Evolutionary conservation across 306 rosid species (phyloP).

Genomic region (Comarum palustre): DNA sequence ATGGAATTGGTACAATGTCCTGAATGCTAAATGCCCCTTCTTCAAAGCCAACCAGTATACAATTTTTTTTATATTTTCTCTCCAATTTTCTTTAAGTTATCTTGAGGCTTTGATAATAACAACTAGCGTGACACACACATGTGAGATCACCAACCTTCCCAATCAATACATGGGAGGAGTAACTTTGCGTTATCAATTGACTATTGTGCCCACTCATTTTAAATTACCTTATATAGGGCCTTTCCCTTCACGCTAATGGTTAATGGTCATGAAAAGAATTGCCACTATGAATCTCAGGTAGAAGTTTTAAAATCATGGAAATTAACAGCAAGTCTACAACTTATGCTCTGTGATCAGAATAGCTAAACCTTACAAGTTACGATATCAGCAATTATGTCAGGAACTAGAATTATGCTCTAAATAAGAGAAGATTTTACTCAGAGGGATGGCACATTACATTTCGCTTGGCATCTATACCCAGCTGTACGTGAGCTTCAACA

Average conservation of each 20-base stretch:
- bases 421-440: conserved; percentile 10
- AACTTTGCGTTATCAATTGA: background rate
- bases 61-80: background rate
- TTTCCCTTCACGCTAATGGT: background rate
- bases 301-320: background rate
- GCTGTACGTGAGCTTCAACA: conserved; percentile 79
- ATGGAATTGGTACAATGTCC: background rate
- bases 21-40: background rate
- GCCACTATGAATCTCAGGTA: background rate
- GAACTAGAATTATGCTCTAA: background rate
- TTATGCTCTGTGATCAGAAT: background rate
- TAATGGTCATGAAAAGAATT: background rate
- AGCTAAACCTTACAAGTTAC: background rate
- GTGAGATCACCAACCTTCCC: conserved; percentile 1
- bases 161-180: background rate
- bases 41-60: background rate
- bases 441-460: conserved; percentile 49
- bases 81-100: background rate
- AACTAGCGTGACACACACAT: background rate
- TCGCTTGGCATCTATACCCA: conserved; percentile 86
- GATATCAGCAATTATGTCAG: background rate
- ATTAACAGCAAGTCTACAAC: conserved; percentile 1
- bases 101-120: background rate
- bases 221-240: background rate
- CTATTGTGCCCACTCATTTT: background rate